Evolutionary conservation across 805 yeast species (phyloP).

Genomic region (Nakazawaea molendinolei): DNA sequence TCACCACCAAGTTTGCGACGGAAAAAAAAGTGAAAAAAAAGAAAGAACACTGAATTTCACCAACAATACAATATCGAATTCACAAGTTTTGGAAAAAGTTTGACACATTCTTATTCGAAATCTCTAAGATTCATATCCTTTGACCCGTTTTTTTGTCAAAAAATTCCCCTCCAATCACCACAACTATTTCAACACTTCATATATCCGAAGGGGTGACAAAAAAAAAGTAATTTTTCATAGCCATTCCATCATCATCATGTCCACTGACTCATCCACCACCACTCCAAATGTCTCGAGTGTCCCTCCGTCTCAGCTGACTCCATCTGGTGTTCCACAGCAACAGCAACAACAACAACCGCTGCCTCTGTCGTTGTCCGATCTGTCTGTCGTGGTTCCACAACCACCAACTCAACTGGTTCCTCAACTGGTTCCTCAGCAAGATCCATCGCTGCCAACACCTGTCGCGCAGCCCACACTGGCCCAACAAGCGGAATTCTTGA

Average conservation of each 20-base stretch:
- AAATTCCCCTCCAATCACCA: no score
- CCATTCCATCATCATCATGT: no score
- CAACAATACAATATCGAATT: no score
- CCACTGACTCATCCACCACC: constrained; percentile 3
- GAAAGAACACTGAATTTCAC: no score
- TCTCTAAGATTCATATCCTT: no score
- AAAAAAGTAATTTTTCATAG: no score
- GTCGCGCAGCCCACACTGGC: constrained; percentile 7
- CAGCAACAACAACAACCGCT: constrained; percentile 1
- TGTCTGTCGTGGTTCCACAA: no score
- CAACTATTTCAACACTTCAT: background rate
- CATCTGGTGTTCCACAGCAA: background rate
- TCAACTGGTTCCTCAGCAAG: background rate
- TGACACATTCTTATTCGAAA: no score
- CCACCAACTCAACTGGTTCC: background rate
- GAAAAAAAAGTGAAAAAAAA: no score
- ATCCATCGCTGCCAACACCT: background rate
- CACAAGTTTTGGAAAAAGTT: no score
- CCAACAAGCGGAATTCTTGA: constrained; percentile 11
- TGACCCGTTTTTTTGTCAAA: constrained; percentile 1
- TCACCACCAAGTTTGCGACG: no score
- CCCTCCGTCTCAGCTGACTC: background rate
- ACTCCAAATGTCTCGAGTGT: background rate
- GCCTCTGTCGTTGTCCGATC: background rate
- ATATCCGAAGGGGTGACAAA: no score